Evolutionary conservation across 768 basidiomycete species (phyloP).

Genomic region (Clavaria fumosa): DNA sequence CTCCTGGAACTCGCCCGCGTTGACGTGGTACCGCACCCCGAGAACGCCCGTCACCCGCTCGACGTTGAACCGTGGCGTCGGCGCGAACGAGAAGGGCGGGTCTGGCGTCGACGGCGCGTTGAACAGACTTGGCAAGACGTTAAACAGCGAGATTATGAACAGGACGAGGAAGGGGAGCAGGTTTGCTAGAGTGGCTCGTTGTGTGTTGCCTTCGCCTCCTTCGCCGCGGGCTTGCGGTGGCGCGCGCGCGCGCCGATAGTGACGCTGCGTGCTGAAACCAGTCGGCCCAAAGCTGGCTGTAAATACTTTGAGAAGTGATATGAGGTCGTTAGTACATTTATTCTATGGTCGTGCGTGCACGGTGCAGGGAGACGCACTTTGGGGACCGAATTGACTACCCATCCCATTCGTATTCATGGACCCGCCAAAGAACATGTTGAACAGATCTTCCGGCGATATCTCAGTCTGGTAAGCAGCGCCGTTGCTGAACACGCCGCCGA

Average conservation of each 20-base stretch:
- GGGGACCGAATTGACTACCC: constrained; percentile 38
- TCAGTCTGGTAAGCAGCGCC: too few species aligned
- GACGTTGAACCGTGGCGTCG: constrained; percentile 44
- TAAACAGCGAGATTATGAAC: constrained; percentile 71
- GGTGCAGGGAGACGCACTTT: constrained; percentile 29
- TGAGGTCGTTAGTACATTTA: too few species aligned
- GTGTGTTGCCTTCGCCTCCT: too few species aligned
- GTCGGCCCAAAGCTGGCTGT: constrained; percentile 65
- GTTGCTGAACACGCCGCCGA: constrained; percentile 41
- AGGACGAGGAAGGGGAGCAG: constrained; percentile 75
- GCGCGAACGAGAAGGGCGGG: constrained; percentile 61
- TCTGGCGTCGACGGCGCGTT: constrained; percentile 53
- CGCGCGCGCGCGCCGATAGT: constrained; percentile 23
- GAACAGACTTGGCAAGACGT: constrained; percentile 67
- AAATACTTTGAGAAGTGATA: constrained; percentile 35
- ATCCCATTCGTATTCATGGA: constrained; percentile 37
- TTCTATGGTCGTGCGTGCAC: too few species aligned
- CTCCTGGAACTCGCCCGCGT: constrained; percentile 54
- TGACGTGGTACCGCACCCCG: constrained; percentile 75
- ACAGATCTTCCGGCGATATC: constrained; percentile 88
- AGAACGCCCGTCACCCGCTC: constrained; percentile 56
- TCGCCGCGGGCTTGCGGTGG: constrained; percentile 23
- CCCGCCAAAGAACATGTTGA: constrained; percentile 97
- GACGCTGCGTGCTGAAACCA: constrained; percentile 63
- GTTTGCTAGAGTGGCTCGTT: constrained; percentile 57